These are phyloP conservation scores for Rhizopogon vesiculosus DNA, from an alignment of 768 basidiomycete species.

Conservation along the genomic window DNA sequence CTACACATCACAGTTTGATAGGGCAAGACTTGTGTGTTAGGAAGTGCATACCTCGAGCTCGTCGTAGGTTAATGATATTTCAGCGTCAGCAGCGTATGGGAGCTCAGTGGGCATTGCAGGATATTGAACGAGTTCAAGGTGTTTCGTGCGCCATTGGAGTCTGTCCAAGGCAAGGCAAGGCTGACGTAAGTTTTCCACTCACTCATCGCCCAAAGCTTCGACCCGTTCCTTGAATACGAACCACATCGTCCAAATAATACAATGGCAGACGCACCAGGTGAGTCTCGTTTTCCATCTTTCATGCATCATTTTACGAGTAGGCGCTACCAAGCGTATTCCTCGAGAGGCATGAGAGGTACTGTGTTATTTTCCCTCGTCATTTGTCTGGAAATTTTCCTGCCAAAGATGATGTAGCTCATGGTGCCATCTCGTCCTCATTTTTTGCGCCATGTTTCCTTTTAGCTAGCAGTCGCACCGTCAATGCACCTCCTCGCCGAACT, in stretches of 20 bases:
- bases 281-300: constrained; percentile 27
- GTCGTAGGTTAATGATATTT: constrained; percentile 82
- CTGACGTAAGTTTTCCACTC: constrained; percentile 21
- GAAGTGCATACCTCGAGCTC: constrained; percentile 70
- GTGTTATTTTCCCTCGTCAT: constrained; percentile 32
- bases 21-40: not conserved
- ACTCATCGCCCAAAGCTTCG: not conserved
- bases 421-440: constrained; percentile 40
- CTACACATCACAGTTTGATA: constrained; percentile 33
- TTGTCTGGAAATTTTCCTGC: constrained; percentile 32
- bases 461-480: constrained; percentile 58
- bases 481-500: constrained; percentile 36
- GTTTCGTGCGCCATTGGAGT: not conserved
- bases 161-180: constrained; percentile 15
- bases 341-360: constrained; percentile 29
- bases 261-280: constrained; percentile 56
- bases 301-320: constrained; percentile 20
- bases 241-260: constrained; percentile 20
- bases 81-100: constrained; percentile 94
- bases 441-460: constrained; percentile 42
- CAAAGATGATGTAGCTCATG: constrained; percentile 56
- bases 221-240: constrained; percentile 10
- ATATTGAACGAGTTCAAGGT: constrained; percentile 8
- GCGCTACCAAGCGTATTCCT: constrained; percentile 22
- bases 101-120: constrained; percentile 69